Percentiles rank a stretch among this genome's conserved stretches.
Conservation (phyloP, 1,284 basidiomycete species). For the Polyporus tsugae region DNA sequence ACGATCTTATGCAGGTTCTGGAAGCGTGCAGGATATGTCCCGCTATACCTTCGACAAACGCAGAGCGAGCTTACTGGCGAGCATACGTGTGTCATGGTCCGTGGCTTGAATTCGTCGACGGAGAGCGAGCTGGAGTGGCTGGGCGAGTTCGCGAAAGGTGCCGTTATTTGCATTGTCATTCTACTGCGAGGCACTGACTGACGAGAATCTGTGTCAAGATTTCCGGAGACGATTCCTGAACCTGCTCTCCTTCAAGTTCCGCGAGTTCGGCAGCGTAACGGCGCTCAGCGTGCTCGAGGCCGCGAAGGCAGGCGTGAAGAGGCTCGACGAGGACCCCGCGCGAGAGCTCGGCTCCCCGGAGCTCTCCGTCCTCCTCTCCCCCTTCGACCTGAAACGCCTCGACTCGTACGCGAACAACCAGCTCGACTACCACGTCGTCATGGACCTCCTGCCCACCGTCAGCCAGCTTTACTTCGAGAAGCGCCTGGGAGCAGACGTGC, state of each 20-base stretch:
- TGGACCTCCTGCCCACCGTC: conserved; percentile 89
- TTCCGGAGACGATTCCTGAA: conserved; percentile 93
- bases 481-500: conserved; percentile 68
- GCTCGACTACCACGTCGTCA: conserved; percentile 95
- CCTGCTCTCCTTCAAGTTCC: conserved; percentile 93
- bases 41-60: conserved; percentile 94
- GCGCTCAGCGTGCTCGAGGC: conserved; percentile 92
- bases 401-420: conserved; percentile 96
- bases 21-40: conserved; percentile 93
- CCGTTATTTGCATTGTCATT: conserved; percentile 33
- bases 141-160: conserved; percentile 89
- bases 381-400: conserved; percentile 96
- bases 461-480: conserved; percentile 88
- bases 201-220: conserved; percentile 56
- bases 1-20: conserved; percentile 73
- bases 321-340: conserved; percentile 51
- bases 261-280: conserved; percentile 89
- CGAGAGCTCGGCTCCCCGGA: conserved; percentile 72
- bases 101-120: conserved; percentile 77
- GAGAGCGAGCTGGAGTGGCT: conserved; percentile 82
- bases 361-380: conserved; percentile 79
- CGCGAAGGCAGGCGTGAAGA: conserved; percentile 72
- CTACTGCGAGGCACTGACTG: background rate
- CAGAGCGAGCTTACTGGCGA: conserved; percentile 96
- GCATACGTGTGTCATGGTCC: conserved; percentile 94